Conservation (phyloP, 352 stramenopile species). For the Hyaloperonospora brassicae region DNA sequence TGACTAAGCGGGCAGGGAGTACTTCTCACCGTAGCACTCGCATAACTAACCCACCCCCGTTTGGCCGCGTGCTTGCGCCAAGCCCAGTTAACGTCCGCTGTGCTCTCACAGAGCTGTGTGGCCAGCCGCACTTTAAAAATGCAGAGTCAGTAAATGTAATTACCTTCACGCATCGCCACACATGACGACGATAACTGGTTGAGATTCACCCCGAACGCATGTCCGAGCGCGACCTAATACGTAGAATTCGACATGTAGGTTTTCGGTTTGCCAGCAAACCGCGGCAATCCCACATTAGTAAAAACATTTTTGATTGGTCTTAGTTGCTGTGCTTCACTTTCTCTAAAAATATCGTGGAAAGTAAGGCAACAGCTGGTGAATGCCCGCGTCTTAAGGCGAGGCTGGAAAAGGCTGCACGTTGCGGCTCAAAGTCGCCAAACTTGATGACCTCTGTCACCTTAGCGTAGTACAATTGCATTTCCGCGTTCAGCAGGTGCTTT, state of each 20-base stretch:
- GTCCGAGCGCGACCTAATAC: constrained; percentile 26
- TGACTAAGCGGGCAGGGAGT: constrained; percentile 89
- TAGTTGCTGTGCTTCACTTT: constrained; percentile 81
- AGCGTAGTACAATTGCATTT: constrained; percentile 88
- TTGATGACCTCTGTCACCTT: constrained; percentile 81
- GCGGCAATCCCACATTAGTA: constrained; percentile 84
- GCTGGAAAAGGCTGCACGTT: constrained; percentile 71
- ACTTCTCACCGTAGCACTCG: constrained; percentile 83
- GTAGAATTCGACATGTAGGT: constrained; percentile 90
- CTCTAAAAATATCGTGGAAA: constrained; percentile 87
- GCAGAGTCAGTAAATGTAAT: constrained; percentile 90
- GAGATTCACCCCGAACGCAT: not conserved
- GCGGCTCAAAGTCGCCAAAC: constrained; percentile 57
- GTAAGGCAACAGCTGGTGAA: constrained; percentile 87
- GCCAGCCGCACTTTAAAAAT: constrained; percentile 89
- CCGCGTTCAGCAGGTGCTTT: constrained; percentile 82
- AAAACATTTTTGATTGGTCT: constrained; percentile 63
- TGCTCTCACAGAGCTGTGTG: constrained; percentile 82
- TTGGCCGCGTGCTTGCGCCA: constrained; percentile 81
- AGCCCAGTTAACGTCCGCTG: constrained; percentile 86
- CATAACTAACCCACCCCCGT: constrained; percentile 80
- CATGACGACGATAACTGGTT: constrained; percentile 1
- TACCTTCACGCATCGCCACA: constrained; percentile 14
- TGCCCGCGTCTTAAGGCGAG: constrained; percentile 76
- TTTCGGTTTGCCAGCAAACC: constrained; percentile 87